Conservation (phyloP, 306 rosid genomes). For the Quercus agrifolia region DNA sequence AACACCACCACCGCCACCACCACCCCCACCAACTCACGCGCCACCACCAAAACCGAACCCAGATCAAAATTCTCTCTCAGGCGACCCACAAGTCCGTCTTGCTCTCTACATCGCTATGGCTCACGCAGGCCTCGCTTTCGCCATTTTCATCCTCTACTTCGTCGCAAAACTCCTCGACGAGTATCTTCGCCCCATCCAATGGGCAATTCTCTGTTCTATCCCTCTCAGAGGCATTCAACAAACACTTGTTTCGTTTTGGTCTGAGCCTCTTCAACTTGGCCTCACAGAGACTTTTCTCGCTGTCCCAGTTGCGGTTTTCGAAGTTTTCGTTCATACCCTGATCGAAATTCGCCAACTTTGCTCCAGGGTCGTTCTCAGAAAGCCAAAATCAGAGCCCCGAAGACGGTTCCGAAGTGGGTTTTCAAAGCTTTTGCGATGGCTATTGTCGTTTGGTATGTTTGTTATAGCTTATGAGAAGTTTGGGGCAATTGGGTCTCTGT, state of each 20-base stretch:
- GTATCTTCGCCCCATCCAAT: conserved; percentile 78
- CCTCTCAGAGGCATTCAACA: conserved; percentile 81
- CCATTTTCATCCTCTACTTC: conserved; percentile 64
- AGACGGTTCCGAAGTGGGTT: conserved; percentile 48
- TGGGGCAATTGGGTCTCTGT: conserved; percentile 61
- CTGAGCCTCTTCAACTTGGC: conserved; percentile 64
- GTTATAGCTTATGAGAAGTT: conserved; percentile 63
- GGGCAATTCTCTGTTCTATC: conserved; percentile 91
- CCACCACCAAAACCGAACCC: conserved; percentile 19
- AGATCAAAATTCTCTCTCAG: conserved; percentile 41
- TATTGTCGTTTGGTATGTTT: conserved; percentile 72
- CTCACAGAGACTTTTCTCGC: conserved; percentile 88
- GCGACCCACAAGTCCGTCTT: conserved; percentile 85
- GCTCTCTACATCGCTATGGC: conserved; percentile 96
- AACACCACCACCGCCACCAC: conserved; percentile 30
- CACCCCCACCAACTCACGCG: background rate
- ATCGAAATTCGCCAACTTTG: conserved; percentile 65
- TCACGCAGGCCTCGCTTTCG: conserved; percentile 77
- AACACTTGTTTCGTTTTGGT: conserved; percentile 72
- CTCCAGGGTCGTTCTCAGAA: conserved; percentile 41
- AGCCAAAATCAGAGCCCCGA: conserved; percentile 38
- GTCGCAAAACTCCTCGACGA: conserved; percentile 68
- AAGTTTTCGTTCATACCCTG: conserved; percentile 72
- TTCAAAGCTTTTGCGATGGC: conserved; percentile 69
- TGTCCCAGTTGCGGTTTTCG: conserved; percentile 61